Base-by-base conservation (phyloP, 1,284 basidiomycete species). In the Tausonia pullulans region DNA sequence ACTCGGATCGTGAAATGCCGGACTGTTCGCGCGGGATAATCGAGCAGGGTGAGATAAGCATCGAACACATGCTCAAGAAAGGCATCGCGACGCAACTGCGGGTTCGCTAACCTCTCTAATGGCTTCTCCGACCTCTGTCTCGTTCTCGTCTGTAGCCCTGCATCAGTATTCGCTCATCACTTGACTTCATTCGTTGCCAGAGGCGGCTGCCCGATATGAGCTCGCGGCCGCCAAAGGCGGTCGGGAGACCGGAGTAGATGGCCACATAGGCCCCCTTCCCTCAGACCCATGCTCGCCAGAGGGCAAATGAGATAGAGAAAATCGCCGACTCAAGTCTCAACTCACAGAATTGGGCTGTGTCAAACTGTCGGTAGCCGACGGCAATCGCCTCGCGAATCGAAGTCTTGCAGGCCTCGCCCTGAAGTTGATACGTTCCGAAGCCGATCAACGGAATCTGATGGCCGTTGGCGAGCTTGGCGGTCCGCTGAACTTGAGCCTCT, bases 321-420 rank as follows among this genome's bases (percentile, higher is more conserved):
- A n/a, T 51, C n/a, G 2, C 49, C 11, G 49, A 51, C 49, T 2
- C 49, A n/a, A 51, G 49, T 51, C 11, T 11, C 49, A 11, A 51
- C 49, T 51, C 49, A 58, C 64, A 44, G 56, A 70, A 58, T 48
- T 69, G 65, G 59, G 70, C 67, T 1, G 70, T 63, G 50, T 70
- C 68, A 55, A 70, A 65, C 13, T 58, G 60, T 16, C 67, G 39
- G 45, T 61, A 64, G 27, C 65, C 65, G 8, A 88, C 77, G 70
- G 88, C 84, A 65, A 88, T 83, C 13, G 86, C 86, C 75, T 88
- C 87, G 55, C 86, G 78, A 85, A 89, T 88, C 72, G 89, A 88
- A 69, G 87, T 84, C 76, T 87, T 88, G 67, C 87, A 62, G 5
- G 8, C 10, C 3, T 61, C 40, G 5, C 49, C 48, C 3, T 64